Conservation (phyloP, 192 early-diverging fungal species). For the Podila epigama region DNA sequence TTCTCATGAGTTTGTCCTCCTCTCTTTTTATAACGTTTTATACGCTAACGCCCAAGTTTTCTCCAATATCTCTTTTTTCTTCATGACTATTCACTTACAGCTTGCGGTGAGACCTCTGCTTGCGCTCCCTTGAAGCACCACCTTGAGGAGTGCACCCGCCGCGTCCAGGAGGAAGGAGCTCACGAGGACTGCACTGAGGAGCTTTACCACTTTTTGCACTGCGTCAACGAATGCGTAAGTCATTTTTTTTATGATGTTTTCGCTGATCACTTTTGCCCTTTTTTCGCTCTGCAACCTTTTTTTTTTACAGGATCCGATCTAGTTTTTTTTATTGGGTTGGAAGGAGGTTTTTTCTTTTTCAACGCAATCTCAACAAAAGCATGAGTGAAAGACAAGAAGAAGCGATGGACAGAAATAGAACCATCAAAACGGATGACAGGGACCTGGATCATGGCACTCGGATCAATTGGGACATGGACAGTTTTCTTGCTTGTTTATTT, state of each 20-base stretch:
- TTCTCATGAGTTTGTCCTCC: background rate
- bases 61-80: background rate
- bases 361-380: no score
- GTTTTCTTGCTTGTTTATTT: no score
- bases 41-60: background rate
- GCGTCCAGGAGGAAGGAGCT: constrained; percentile 74
- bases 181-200: constrained; percentile 83
- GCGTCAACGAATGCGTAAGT: constrained; percentile 84
- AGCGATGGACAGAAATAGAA: no score
- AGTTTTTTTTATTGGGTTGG: no score
- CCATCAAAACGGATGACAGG: no score
- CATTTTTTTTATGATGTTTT: background rate
- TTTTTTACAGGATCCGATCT: background rate
- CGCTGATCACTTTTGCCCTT: background rate
- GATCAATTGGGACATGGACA: no score
- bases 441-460: no score
- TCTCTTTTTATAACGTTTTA: background rate
- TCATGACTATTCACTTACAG: constrained; percentile 33
- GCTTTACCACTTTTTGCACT: constrained; percentile 84
- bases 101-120: constrained; percentile 66
- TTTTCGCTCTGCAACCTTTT: background rate
- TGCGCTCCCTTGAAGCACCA: constrained; percentile 80
- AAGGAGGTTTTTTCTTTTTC: no score
- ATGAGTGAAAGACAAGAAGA: no score
- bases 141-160: constrained; percentile 76